Evolutionary conservation across 2,329 filamentous ascomycete genomes (phyloP).

Genomic region (Ilyonectria sp.): DNA sequence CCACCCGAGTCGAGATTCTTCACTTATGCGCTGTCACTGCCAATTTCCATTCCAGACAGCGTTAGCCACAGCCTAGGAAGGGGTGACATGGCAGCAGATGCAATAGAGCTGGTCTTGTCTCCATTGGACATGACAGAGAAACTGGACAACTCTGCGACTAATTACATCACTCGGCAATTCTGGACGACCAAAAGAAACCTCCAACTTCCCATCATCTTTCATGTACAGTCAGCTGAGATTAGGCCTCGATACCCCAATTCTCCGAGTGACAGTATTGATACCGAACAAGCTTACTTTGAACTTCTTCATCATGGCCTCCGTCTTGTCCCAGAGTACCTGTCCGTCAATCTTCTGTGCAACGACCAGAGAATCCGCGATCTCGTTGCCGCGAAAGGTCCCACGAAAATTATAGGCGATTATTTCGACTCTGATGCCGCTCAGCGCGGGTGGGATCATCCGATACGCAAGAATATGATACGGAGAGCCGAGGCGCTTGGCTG

Average conservation of each 20-base stretch:
- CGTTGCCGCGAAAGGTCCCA: slow-evolving; percentile 20
- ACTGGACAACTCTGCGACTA: slow-evolving; percentile 7
- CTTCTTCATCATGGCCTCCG: slow-evolving; percentile 29
- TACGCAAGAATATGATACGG: slow-evolving; percentile 12
- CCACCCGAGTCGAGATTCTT: slow-evolving; percentile 23
- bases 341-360: slow-evolving; percentile 24
- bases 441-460: slow-evolving; percentile 15
- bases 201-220: slow-evolving; percentile 15
- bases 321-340: slow-evolving; percentile 28
- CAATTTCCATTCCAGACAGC: slow-evolving; percentile 5
- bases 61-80: slow-evolving; percentile 3
- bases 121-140: not conserved
- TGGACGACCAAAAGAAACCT: slow-evolving; percentile 15
- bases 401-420: slow-evolving; percentile 28
- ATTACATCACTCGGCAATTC: slow-evolving; percentile 23
- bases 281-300: slow-evolving; percentile 16
- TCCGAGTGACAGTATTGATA: not conserved
- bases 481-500: slow-evolving; percentile 22
- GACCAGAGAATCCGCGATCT: slow-evolving; percentile 13
- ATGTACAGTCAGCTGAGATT: slow-evolving; percentile 2
- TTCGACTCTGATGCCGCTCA: slow-evolving; percentile 5
- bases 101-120: slow-evolving; percentile 15
- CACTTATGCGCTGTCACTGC: slow-evolving; percentile 29
- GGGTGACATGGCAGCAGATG: slow-evolving; percentile 25
- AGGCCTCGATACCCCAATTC: not conserved